Percentiles rank a stretch among this genome's conserved stretches.
Conservation (phyloP, 192 early-diverging fungal species). For the Coemansia sp. region DNA sequence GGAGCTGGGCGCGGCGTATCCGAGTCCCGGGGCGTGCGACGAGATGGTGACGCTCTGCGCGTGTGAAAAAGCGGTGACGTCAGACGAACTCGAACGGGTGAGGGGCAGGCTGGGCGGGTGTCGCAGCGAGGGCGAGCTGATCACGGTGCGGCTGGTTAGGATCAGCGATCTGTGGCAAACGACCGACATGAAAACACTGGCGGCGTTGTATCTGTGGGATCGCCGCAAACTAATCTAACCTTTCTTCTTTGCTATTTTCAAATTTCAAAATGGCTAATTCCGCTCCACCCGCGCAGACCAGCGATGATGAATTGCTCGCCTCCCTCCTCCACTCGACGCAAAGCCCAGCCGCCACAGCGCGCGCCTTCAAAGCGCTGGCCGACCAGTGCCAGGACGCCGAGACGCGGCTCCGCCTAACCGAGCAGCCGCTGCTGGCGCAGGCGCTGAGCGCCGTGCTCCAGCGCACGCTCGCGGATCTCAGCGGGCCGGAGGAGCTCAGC, state of each 20-base stretch:
- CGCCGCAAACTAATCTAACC: background rate
- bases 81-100: slow-evolving; percentile 56
- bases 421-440: background rate
- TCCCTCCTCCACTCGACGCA: background rate
- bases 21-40: slow-evolving; percentile 78
- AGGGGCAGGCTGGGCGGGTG: slow-evolving; percentile 68
- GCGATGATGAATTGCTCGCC: background rate
- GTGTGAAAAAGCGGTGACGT: slow-evolving; percentile 58
- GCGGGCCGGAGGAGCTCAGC: background rate
- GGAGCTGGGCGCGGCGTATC: slow-evolving; percentile 65
- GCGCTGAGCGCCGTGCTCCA: slow-evolving; percentile 13
- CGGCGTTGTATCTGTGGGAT: slow-evolving; percentile 63
- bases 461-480: slow-evolving; percentile 4
- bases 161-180: slow-evolving; percentile 63
- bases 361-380: slow-evolving; percentile 35
- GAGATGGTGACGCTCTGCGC: slow-evolving; percentile 74
- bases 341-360: slow-evolving; percentile 19
- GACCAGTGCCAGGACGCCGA: slow-evolving; percentile 24
- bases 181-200: slow-evolving; percentile 72
- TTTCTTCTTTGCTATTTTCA: background rate
- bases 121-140: slow-evolving; percentile 77
- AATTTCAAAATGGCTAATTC: background rate
- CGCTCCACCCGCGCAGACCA: no score
- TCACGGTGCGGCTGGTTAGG: slow-evolving; percentile 64
- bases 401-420: slow-evolving; percentile 11